Evolutionary conservation across 495 filamentous ascomycete species (phyloP).

Genomic region (Evernia prunastri): DNA sequence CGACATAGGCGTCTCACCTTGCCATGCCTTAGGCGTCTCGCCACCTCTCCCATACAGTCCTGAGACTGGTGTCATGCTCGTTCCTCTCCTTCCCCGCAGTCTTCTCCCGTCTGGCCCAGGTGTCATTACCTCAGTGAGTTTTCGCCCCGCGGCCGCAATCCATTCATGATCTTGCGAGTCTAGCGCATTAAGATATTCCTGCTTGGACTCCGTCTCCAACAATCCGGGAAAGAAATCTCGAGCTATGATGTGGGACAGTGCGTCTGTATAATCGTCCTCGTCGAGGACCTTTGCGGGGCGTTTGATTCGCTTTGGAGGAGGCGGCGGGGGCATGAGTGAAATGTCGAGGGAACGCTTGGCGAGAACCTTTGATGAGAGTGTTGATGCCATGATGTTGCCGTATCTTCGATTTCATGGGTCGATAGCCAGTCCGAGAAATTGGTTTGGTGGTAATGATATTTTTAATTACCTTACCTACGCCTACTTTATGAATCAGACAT

Average conservation of each 20-base stretch:
- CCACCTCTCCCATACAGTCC: conserved; percentile 27
- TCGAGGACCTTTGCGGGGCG: conserved; percentile 83
- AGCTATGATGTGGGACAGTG: conserved; percentile 87
- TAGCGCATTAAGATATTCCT: conserved; percentile 86
- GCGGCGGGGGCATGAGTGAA: conserved; percentile 85
- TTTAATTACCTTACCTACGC: too few species aligned
- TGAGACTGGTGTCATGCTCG: conserved; percentile 30
- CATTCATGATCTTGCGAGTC: conserved; percentile 77
- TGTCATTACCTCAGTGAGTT: conserved; percentile 75
- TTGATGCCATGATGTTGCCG: conserved; percentile 19
- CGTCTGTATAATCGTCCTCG: conserved; percentile 88
- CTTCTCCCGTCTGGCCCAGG: conserved; percentile 51
- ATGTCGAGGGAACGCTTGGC: conserved; percentile 58
- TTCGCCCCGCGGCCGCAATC: conserved; percentile 72
- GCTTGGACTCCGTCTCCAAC: conserved; percentile 73
- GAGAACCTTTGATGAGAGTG: conserved; percentile 41
- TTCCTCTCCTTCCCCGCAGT: conserved; percentile 31
- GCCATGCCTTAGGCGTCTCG: conserved; percentile 50
- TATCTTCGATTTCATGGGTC: not conserved
- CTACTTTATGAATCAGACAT: too few species aligned
- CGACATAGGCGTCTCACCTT: conserved; percentile 62
- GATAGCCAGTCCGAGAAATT: not conserved
- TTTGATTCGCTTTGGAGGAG: conserved; percentile 85
- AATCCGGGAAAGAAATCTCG: conserved; percentile 96
- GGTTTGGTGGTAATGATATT: not conserved